phyloP scores from a whole-genome alignment of 805 yeast species.

The Starmerella tilneyi region DNA sequence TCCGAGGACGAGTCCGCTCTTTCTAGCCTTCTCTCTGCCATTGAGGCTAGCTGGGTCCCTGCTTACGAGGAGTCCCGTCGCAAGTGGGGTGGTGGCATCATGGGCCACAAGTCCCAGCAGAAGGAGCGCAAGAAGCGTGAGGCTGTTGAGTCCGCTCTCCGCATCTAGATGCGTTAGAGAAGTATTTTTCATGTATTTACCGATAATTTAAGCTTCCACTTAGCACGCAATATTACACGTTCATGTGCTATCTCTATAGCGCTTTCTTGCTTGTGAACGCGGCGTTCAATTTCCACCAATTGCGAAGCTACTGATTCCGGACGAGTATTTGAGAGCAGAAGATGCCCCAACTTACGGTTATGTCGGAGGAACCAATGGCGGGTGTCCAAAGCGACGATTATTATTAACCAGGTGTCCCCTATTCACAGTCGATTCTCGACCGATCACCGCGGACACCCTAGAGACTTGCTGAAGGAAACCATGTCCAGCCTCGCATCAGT shows the following conservation, averaged over 20 bases:
- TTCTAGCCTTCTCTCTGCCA: constrained; percentile 83
- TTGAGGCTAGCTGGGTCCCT: constrained; percentile 85
- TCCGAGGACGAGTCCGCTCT: constrained; percentile 92
- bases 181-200: background rate
- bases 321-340: too few species aligned
- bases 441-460: constrained; percentile 5
- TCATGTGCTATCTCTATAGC: background rate
- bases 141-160: constrained; percentile 37
- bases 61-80: constrained; percentile 93
- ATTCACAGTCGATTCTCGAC: constrained; percentile 4
- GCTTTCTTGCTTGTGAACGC: background rate
- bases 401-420: constrained; percentile 15
- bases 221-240: too few species aligned
- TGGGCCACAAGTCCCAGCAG: constrained; percentile 89
- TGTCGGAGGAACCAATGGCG: constrained; percentile 13
- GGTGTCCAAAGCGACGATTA: constrained; percentile 12
- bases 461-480: constrained; percentile 1
- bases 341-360: constrained; percentile 12
- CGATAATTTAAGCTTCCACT: background rate
- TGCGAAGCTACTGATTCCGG: background rate
- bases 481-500: constrained; percentile 30
- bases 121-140: constrained; percentile 68
- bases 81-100: constrained; percentile 99
- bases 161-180: constrained; percentile 24
- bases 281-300: constrained; percentile 1